Conservation (phyloP, 2,329 filamentous ascomycete species). For the Stachybotrys elegans region DNA sequence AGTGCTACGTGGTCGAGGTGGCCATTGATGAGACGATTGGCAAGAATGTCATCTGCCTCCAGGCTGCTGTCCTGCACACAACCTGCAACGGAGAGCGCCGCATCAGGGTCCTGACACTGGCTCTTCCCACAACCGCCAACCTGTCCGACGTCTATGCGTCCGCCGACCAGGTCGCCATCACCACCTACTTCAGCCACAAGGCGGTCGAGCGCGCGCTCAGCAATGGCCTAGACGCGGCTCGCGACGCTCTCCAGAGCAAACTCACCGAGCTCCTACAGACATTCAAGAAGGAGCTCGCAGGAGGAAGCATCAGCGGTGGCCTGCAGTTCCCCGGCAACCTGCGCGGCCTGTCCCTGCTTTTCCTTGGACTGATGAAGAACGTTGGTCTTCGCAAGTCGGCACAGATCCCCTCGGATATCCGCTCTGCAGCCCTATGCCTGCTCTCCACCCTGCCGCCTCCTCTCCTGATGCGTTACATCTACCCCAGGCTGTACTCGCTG, state of each 20-base stretch:
- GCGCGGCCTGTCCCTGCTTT: conserved; percentile 80
- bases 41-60: conserved; percentile 87
- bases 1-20: conserved; percentile 96
- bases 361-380: conserved; percentile 94
- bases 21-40: conserved; percentile 93
- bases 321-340: conserved; percentile 93
- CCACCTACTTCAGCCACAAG: conserved; percentile 95
- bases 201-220: conserved; percentile 86
- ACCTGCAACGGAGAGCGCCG: conserved; percentile 96
- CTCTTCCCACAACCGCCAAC: conserved; percentile 86
- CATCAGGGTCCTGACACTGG: conserved; percentile 89
- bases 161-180: conserved; percentile 89
- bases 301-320: conserved; percentile 91
- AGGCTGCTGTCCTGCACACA: conserved; percentile 92
- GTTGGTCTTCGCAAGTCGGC: conserved; percentile 88
- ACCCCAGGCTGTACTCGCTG: conserved; percentile 76
- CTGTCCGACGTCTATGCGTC: conserved; percentile 90
- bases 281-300: conserved; percentile 93
- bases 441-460: conserved; percentile 91
- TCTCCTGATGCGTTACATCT: conserved; percentile 89
- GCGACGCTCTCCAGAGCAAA: conserved; percentile 88
- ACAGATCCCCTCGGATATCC: conserved; percentile 89
- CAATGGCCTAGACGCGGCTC: conserved; percentile 81
- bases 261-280: conserved; percentile 88
- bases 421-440: conserved; percentile 86